Base-by-base conservation (phyloP, 2,329 filamentous ascomycete species). In the Alternaria burnsii region DNA sequence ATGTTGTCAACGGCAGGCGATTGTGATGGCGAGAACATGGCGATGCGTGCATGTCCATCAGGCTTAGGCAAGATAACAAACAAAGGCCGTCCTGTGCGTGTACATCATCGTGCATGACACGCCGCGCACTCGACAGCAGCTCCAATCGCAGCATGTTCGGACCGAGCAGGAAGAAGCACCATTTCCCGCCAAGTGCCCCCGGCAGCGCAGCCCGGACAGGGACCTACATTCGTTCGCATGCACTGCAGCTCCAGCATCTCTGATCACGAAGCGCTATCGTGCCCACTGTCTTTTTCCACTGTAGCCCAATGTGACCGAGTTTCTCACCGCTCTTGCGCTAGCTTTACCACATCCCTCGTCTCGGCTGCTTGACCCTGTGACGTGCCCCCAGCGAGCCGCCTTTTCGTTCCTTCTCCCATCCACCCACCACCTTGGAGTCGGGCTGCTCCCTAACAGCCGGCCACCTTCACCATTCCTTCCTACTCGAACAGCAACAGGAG, bases 391-490 rank as follows among this genome's bases (percentile, higher is more conserved):
- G 46, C 67, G 38, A 56, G 61, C 70, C 67, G 59, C 69, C 62
- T 63, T 68, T 67, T 73, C 63, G 58, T 62, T 62, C 61, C 52
- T 67, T 65, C 61, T 65, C 62, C 67, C 58, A 63, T 64, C 63
- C 65, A 67, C 64, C 63, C 65, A 67, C 64, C 57, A 61, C 63
- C 51, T 59, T 70, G 72, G 74, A 77, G 74, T 71, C 59, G 68
- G 75, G 75, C 76, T 78, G 76, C 77, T 79, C 76, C 75, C 70
- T 69, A 66, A 86, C 91, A 94, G 92, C 91, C 85, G 78, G 68
- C 69, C 58, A 63, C 76, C 73, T 83, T 85, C 93, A 97, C 88
- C 82, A 97, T 97, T 97, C 87, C 91, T 88, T 85, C 88, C 69
- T 84, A 88, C 69, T 83, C 86, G 86, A 85, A 81, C 70, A 84